Percentiles rank a stretch among this genome's conserved stretches.
Conservation (phyloP, 2,329 filamentous ascomycete species). For the Aureobasidium vineae region DNA sequence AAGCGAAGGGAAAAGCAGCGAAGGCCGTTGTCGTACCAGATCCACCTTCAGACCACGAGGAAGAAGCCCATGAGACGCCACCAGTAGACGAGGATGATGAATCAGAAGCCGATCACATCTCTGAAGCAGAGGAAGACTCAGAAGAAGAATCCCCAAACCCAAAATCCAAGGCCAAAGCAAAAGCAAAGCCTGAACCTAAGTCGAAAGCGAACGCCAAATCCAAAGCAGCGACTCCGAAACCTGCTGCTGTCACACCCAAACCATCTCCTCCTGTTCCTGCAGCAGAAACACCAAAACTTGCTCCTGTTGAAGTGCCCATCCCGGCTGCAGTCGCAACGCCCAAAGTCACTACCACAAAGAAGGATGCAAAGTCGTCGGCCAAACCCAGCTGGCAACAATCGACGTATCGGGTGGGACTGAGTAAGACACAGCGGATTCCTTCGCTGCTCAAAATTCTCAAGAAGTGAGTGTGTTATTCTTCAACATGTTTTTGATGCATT, state of each 20-base stretch:
- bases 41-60: slow-evolving; percentile 2
- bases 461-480: background rate
- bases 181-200: slow-evolving; percentile 8
- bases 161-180: slow-evolving; percentile 1
- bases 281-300: slow-evolving; percentile 26
- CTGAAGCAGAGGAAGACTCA: slow-evolving; percentile 10
- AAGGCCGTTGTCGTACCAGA: background rate
- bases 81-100: background rate
- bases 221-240: background rate
- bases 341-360: slow-evolving; percentile 30
- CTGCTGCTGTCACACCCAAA: background rate
- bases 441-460: slow-evolving; percentile 42
- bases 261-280: background rate
- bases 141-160: slow-evolving; percentile 5
- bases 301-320: slow-evolving; percentile 23
- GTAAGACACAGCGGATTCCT: slow-evolving; percentile 49
- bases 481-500: background rate
- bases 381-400: slow-evolving; percentile 21
- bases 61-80: background rate
- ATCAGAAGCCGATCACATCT: background rate
- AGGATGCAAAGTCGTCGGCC: slow-evolving; percentile 24
- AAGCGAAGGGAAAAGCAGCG: slow-evolving; percentile 1
- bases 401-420: slow-evolving; percentile 47
- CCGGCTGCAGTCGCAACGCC: background rate
- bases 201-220: background rate